Evolutionary conservation across 2,329 filamentous ascomycete species (phyloP).

Genomic region (Pseudogymnoascus sp.): DNA sequence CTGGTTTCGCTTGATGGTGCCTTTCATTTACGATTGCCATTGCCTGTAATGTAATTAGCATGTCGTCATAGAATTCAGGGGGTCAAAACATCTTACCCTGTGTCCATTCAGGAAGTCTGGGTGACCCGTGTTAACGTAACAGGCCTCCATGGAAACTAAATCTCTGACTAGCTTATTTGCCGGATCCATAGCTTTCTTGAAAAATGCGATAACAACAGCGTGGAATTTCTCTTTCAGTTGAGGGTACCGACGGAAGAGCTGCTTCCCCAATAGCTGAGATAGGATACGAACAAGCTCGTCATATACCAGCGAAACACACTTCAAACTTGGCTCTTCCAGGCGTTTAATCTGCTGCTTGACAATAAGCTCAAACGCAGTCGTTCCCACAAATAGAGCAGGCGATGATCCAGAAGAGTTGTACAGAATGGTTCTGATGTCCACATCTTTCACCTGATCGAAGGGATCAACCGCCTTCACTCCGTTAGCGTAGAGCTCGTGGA

Average conservation of each 20-base stretch:
- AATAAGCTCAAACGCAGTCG: constrained; percentile 95
- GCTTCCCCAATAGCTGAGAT: constrained; percentile 79
- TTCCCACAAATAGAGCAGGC: constrained; percentile 92
- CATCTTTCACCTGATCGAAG: constrained; percentile 94
- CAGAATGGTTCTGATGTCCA: constrained; percentile 91
- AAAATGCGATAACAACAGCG: constrained; percentile 82
- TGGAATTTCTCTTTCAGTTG: constrained; percentile 95
- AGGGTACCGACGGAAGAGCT: constrained; percentile 89
- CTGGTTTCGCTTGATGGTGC: constrained; percentile 72
- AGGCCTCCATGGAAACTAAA: constrained; percentile 89
- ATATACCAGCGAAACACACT: constrained; percentile 95
- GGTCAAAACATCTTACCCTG: constrained; percentile 47
- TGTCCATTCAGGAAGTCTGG: constrained; percentile 97
- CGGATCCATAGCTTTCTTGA: constrained; percentile 97
- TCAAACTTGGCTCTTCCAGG: constrained; percentile 90
- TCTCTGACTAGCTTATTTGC: constrained; percentile 96
- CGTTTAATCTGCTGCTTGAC: constrained; percentile 98
- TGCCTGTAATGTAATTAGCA: constrained; percentile 43
- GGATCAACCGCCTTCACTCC: constrained; percentile 96
- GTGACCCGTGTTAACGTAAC: constrained; percentile 97
- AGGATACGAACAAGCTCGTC: constrained; percentile 96
- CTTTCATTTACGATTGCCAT: constrained; percentile 98
- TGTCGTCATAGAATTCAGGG: constrained; percentile 14
- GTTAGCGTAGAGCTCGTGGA: constrained; percentile 96
- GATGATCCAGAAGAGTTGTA: constrained; percentile 99